Evolutionary conservation across 345 rosid genomes (phyloP), one percentile per base, ranked within the genome.

Genomic region (Rubroshorea leprosula): DNA sequence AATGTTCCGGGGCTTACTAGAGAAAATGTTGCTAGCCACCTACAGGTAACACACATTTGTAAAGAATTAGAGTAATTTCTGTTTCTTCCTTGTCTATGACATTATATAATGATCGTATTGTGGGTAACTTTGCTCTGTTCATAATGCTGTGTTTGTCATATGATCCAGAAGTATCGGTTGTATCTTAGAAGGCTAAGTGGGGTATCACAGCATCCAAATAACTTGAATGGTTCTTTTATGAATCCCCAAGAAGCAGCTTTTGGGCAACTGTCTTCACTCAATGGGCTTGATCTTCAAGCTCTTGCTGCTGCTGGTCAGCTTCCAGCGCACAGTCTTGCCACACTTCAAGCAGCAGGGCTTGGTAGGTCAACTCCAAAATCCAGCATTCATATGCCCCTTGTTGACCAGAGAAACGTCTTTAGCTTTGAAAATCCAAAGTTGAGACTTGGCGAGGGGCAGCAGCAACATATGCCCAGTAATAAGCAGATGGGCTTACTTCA

Each of bases 151-250:
- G 5, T 35, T 35, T 35, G 41, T 6, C 41, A 13, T 35, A 35
- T 56, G 68, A 64, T 65, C 55, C 85, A 93, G 99, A 93, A 93
- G 76, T 93, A 89, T 56, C 87, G 99, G 23, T 71, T 93, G 67
- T 93, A 89, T 79, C 90, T 93, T 55, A 85, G 94, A 79, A 72
- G 99, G 80, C 74, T 89, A 56, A 91, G 96, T 38, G 96, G 96
- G 21, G 96, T 82, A 49, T 66, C 99, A 0, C 97, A 78, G 68
- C 90, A 85, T 64, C 86, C 65, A 38, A 65, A 72, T 43, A 82
- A 67, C 61, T 59, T 76, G 63, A 67, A 69, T 69, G 78, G 69
- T 67, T 68, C 85, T 54, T 93, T 82, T 69, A 70, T 89, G 22
- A 35, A 35, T 35, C 61, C 86, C 41, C 96, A 89, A 64, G 99